A percentile compares a stretch with the other conserved stretches of the same genome.
phyloP scores from a whole-genome alignment of 805 yeast genomes.

The Monosporozyma unispora region DNA sequence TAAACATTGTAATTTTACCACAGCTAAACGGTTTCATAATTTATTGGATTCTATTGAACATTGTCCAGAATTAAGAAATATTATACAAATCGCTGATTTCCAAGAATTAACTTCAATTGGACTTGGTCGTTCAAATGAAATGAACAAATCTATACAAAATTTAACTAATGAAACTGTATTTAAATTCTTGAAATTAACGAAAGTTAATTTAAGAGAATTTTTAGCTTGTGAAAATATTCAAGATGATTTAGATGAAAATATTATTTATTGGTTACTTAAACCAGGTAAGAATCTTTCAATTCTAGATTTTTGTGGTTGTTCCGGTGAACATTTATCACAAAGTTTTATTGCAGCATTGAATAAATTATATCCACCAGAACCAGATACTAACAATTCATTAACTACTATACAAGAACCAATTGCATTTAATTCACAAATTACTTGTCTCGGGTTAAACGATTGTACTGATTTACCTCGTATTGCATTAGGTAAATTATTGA shows the following conservation, averaged over 20 bases:
- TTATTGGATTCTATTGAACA: conserved; percentile 48
- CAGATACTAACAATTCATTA: conserved; percentile 5
- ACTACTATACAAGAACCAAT: conserved; percentile 16
- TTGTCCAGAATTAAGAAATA: conserved; percentile 41
- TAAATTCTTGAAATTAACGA: conserved; percentile 48
- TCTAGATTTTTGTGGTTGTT: conserved; percentile 84
- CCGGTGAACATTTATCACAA: conserved; percentile 50
- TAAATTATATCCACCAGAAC: conserved; percentile 14
- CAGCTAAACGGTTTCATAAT: conserved; percentile 71
- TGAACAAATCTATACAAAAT: conserved; percentile 89
- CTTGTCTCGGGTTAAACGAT: conserved; percentile 68
- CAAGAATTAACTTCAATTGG: conserved; percentile 86
- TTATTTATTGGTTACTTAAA: conserved; percentile 21
- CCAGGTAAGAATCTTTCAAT: conserved; percentile 43
- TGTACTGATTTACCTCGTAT: conserved; percentile 66
- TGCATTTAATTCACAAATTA: conserved; percentile 25
- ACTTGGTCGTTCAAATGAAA: conserved; percentile 76
- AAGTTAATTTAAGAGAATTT: conserved; percentile 65
- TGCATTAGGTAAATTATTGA: conserved; percentile 36
- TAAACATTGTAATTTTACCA: conserved; percentile 62
- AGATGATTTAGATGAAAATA: conserved; percentile 59
- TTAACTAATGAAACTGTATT: conserved; percentile 67
- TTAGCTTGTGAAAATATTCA: conserved; percentile 80
- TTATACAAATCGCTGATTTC: conserved; percentile 71
- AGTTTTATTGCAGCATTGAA: conserved; percentile 41